These are phyloP conservation scores for Starmera quercuum DNA, from an alignment of 805 yeast genomes.

Conservation along the genomic window DNA sequence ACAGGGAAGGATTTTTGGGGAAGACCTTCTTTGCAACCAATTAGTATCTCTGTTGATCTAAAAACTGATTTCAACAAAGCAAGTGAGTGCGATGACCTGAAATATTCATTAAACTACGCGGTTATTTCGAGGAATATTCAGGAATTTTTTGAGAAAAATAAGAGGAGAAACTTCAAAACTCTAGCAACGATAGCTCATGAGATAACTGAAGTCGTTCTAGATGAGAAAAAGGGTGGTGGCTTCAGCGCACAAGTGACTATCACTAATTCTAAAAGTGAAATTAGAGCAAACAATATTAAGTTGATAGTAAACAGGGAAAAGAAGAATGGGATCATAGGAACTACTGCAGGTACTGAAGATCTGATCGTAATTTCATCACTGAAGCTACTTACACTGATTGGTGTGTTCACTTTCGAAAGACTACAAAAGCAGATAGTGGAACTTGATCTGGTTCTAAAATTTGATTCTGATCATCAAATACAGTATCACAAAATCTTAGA, in stretches of 20 bases:
- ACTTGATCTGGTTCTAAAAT: constrained; percentile 44
- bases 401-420: constrained; percentile 89
- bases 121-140: constrained; percentile 64
- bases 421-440: constrained; percentile 69
- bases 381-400: constrained; percentile 69
- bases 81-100: constrained; percentile 74
- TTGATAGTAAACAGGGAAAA: constrained; percentile 30
- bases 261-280: constrained; percentile 45
- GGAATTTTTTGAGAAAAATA: constrained; percentile 37
- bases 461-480: constrained; percentile 18
- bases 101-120: constrained; percentile 83
- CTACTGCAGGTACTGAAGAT: constrained; percentile 10
- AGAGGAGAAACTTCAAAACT: constrained; percentile 27
- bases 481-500: constrained; percentile 36
- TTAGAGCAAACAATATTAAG: constrained; percentile 45
- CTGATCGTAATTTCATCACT: constrained; percentile 39
- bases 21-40: constrained; percentile 58
- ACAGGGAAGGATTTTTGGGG: constrained; percentile 76
- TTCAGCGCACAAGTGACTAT: constrained; percentile 32
- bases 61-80: constrained; percentile 65
- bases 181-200: constrained; percentile 35
- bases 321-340: constrained; percentile 5
- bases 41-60: constrained; percentile 49
- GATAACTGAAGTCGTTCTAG: constrained; percentile 37
- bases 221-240: constrained; percentile 38